These are phyloP conservation scores for Dictyostelium firmibasis DNA, from an alignment of 78 protist genomes.

Conservation along the genomic window DNA sequence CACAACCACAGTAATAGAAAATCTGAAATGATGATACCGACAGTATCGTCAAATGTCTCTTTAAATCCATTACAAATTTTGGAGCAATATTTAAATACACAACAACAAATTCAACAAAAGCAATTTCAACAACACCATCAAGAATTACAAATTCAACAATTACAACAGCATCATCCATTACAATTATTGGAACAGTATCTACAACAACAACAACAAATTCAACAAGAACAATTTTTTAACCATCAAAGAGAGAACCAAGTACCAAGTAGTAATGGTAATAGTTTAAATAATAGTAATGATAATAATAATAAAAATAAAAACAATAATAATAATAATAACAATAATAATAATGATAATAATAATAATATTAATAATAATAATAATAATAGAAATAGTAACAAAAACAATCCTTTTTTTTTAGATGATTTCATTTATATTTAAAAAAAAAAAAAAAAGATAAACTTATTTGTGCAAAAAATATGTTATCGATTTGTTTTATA, in stretches of 20 bases:
- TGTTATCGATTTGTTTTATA: not conserved
- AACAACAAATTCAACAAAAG: conserved; percentile 5
- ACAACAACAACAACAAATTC: conserved; percentile 6
- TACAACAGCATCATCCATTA: not conserved
- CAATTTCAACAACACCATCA: not conserved
- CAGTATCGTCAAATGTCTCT: not conserved
- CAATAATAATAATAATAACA: not conserved
- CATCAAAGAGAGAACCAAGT: not conserved
- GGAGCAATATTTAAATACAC: not conserved
- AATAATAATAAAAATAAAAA: not conserved
- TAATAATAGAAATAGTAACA: too few species aligned
- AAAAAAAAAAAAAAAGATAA: too few species aligned
- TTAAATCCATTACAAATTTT: not conserved
- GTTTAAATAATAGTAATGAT: not conserved
- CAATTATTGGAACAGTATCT: not conserved
- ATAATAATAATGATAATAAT: not conserved
- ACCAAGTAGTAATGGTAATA: not conserved
- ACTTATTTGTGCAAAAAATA: not conserved
- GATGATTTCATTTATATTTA: not conserved
- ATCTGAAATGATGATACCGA: not conserved
- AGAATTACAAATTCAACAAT: not conserved
- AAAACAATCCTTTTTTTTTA: not conserved
- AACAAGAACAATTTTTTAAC: not conserved
- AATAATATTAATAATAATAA: not conserved
- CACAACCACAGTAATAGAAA: too few species aligned